Base-by-base conservation (phyloP, 192 early-diverging fungal genomes). In the Linnemannia zychae region DNA sequence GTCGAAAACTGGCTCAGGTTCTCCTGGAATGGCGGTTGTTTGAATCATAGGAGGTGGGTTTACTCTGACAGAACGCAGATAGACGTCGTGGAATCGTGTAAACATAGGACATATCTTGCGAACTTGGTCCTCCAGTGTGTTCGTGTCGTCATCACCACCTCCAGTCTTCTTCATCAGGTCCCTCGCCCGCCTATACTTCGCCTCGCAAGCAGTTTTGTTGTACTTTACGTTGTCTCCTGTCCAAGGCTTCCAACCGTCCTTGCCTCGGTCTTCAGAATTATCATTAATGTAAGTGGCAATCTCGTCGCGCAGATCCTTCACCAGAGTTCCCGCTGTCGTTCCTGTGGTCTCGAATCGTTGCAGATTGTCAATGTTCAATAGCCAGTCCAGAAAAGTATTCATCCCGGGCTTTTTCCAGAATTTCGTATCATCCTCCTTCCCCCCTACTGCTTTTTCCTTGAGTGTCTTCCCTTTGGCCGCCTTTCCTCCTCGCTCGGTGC, bases 191-290 rank as follows among this genome's bases (percentile, higher is more conserved):
- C 57, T 60, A 60, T 60, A 60, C 28, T 60, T 60, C 57, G 28
- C 28, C 28, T 60, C 28, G 57, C 57, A 60, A 60, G 57, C 57
- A 60, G 57, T 31, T 60, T 60, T 60, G 57, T 60, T 60, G 28
- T 60, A 60, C 57, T 60, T 60, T 22, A 60, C 57, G 57, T 31
- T 60, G 57, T 60, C 57, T 60, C 57, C 57, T 60, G 57, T 60
- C 57, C 57, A 60, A 60, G 57, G 57, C 13, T 28, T 60, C 57
- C 57, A 60, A 60, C 57, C 28, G 57, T 60, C 57, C 57, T 60
- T 60, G 57, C 24, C 57, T 60, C 57, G n/a, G 11, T 60, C 57
- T 31, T 60, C 57, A 28, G 57, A 60, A 24, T 60, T 60, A 24
- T 60, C 24, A 9, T 60, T 60, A 60, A 60, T 31, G 28, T 28